These are phyloP conservation scores for Scedosporium apiospermum DNA, from an alignment of 2,329 filamentous ascomycete species.

Conservation along the genomic window DNA sequence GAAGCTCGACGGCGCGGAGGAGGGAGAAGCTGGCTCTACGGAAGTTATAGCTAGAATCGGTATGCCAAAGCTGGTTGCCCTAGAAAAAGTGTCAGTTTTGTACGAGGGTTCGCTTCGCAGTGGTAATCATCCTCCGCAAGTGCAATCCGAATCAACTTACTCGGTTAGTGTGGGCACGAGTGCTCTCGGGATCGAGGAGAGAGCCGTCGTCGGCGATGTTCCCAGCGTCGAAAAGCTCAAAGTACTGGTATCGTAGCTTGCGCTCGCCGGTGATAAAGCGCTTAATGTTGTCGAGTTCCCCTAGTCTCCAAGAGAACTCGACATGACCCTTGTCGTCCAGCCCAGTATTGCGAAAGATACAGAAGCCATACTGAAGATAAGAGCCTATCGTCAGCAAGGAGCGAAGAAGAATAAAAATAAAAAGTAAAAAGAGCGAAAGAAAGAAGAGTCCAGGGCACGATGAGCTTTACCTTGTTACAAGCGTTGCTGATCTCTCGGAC, in stretches of 20 bases:
- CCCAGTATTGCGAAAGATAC: constrained; percentile 38
- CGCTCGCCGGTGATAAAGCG: constrained; percentile 37
- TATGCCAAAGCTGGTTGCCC: constrained; percentile 44
- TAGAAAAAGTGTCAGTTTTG: constrained; percentile 3
- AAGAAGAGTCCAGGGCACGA: background rate
- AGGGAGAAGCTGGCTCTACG: constrained; percentile 42
- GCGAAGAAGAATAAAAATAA: background rate
- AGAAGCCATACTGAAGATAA: constrained; percentile 36
- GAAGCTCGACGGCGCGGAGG: constrained; percentile 38
- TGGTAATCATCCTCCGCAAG: background rate
- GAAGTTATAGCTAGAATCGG: constrained; percentile 46
- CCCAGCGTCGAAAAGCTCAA: constrained; percentile 47
- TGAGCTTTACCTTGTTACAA: constrained; percentile 4
- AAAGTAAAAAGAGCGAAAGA: background rate
- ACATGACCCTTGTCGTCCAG: constrained; percentile 42
- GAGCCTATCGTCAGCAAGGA: background rate
- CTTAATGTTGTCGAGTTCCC: constrained; percentile 44
- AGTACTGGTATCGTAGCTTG: constrained; percentile 33
- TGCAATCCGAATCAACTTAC: constrained; percentile 14
- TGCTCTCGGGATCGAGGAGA: constrained; percentile 28
- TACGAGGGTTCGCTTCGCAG: background rate
- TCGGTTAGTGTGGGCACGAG: constrained; percentile 29
- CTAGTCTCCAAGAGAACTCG: constrained; percentile 37
- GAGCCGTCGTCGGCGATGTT: constrained; percentile 41
- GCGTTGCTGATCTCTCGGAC: constrained; percentile 5